Evolutionary conservation across 345 rosid genomes (phyloP).

Genomic region (Laguncularia racemosa): DNA sequence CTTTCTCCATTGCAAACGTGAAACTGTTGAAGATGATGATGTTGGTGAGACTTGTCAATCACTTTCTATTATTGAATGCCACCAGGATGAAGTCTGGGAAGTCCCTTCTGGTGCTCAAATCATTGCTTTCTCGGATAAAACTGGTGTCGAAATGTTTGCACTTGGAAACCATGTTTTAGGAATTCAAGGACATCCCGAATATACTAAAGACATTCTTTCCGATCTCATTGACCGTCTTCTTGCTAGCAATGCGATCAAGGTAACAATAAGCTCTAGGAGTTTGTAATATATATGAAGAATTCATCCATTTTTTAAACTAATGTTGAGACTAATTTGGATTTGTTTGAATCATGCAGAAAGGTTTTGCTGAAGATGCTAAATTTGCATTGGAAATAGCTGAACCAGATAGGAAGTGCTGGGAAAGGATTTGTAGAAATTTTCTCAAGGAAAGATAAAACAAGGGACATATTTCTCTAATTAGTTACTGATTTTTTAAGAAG

Average conservation of each 20-base stretch:
- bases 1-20: constrained; percentile 18
- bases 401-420: constrained; percentile 52
- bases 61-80: constrained; percentile 60
- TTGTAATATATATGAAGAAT: too few species aligned
- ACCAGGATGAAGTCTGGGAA: constrained; percentile 84
- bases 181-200: constrained; percentile 95
- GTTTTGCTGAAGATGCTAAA: constrained; percentile 39
- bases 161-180: constrained; percentile 63
- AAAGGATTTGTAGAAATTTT: constrained; percentile 53
- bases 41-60: constrained; percentile 30
- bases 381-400: constrained; percentile 35
- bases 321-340: not conserved
- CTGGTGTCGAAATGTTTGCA: constrained; percentile 64
- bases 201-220: constrained; percentile 67
- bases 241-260: constrained; percentile 40
- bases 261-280: constrained; percentile 3
- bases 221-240: constrained; percentile 77
- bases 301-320: too few species aligned
- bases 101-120: constrained; percentile 60
- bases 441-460: constrained; percentile 23
- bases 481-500: not conserved
- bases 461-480: not conserved
- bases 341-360: constrained; percentile 22
- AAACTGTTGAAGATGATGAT: constrained; percentile 20
- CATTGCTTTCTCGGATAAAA: constrained; percentile 68